Evolutionary conservation across 169 alveolate genomes (phyloP).

Genomic region (Plasmodium cynomolgi): DNA sequence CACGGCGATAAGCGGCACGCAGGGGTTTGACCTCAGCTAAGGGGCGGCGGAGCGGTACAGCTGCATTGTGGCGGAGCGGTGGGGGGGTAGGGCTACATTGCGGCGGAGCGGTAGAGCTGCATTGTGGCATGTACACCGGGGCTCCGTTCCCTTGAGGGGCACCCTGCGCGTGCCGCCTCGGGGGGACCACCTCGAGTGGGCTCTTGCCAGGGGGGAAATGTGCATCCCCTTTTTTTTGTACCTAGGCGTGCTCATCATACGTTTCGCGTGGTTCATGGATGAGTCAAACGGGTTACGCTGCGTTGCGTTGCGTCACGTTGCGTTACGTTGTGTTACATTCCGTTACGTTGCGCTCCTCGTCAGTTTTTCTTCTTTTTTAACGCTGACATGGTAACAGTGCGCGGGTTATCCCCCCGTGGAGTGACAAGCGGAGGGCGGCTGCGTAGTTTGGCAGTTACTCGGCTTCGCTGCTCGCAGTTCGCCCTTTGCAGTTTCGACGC

Average conservation of each 20-base stretch:
- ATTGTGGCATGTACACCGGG: neutral
- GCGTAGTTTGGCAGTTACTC: neutral
- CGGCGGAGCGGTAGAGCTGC: neutral
- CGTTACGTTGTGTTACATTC: neutral
- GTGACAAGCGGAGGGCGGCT: neutral
- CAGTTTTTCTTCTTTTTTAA: neutral
- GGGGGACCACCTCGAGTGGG: neutral
- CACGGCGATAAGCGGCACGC: slow-evolving; percentile 91
- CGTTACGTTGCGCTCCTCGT: neutral
- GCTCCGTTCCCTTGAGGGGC: neutral
- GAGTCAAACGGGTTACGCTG: neutral
- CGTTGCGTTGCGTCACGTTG: neutral
- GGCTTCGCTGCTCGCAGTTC: neutral
- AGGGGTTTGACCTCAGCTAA: slow-evolving; percentile 93
- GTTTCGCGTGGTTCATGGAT: neutral
- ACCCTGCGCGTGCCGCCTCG: neutral
- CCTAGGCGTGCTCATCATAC: too few species aligned
- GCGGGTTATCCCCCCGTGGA: neutral
- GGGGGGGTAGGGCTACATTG: neutral
- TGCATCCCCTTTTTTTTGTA: neutral
- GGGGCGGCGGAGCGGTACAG: too few species aligned
- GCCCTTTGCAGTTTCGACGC: neutral
- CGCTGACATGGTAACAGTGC: neutral
- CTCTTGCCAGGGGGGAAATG: neutral
- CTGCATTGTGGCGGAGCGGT: neutral